Percentiles rank a stretch among this genome's conserved stretches.
Evolutionary conservation across 2,329 filamentous ascomycete genomes (phyloP).

Genomic region (Penicillium sp.): DNA sequence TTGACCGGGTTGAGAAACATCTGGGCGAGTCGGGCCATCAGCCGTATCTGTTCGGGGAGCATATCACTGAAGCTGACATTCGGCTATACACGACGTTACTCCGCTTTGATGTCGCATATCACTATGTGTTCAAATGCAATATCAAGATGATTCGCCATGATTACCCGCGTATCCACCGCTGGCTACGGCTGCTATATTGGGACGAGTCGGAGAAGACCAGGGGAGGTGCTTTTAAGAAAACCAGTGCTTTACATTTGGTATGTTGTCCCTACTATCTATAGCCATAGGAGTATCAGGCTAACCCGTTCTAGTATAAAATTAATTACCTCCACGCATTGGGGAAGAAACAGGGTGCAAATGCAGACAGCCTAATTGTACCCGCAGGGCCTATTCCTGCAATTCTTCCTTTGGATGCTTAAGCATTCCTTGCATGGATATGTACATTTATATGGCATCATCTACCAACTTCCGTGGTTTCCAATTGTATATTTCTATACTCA

Average conservation of each 20-base stretch:
- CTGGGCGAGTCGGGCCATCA: constrained; percentile 48
- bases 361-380: constrained; percentile 23
- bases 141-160: constrained; percentile 60
- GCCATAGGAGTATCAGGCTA: neutral
- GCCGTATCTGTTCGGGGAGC: constrained; percentile 69
- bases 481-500: neutral
- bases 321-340: constrained; percentile 19
- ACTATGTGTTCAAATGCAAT: constrained; percentile 77
- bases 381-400: constrained; percentile 27
- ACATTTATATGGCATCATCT: too few relatives aligned
- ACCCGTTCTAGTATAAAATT: constrained; percentile 23
- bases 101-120: constrained; percentile 68
- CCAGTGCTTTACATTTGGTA: constrained; percentile 41
- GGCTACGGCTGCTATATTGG: constrained; percentile 47
- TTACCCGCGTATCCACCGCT: constrained; percentile 48
- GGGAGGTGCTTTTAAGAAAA: constrained; percentile 41
- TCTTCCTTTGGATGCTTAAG: constrained; percentile 17
- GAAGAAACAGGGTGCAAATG: neutral
- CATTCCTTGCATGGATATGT: too few relatives aligned
- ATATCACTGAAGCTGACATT: constrained; percentile 74
- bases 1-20: constrained; percentile 70
- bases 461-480: too few relatives aligned
- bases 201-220: constrained; percentile 41
- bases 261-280: constrained; percentile 16
- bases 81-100: constrained; percentile 65